Base-by-base conservation (phyloP, 371 early-diverging fungal species). In the Phascolomyces articulosus region DNA sequence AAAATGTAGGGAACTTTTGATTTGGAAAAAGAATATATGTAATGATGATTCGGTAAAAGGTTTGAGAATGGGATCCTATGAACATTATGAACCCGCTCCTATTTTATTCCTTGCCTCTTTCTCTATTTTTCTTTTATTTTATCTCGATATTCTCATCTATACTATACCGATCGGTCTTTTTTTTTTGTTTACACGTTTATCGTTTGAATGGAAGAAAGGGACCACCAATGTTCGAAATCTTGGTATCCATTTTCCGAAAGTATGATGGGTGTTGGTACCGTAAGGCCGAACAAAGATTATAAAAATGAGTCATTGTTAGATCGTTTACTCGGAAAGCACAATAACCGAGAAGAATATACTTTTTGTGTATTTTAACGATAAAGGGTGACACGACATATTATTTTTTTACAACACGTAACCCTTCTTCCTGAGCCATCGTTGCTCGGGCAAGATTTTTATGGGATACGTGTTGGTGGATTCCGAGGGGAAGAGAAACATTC, bases 281-380 rank as follows among this genome's bases (percentile, higher is more conserved):
- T 82, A 82, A 82, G 82, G 82, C 82, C 82, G 71, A 67, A 74
- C 82, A 77, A 47, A 82, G 67, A 81, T 69, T 31, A 68, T 71
- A 67, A 26, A 57, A 27, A 63, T 34, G 34, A 48, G 76, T 63
- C 67, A 74, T 71, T 77, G 72, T 73, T 75, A 78, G 76, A 75
- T 70, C 71, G 68, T 69, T 60, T 65, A 58, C 60, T 34, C 65
- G 64, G 63, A 44, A 40, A 69, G 64, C 29, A 20, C 11, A 34
- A 9, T 34, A 34, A 34, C 34, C 34, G 34, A 34, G 34, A 2
- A 34, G 11, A 9, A 34, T 34, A 34, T 34, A 34, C n/a, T 59
- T 51, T 51, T 58, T 60, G 55, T 49, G 4, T 44, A 7, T 44
- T 23, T 28, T 60, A 67, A 40, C 69, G 79, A 75, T 75, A 82